Percentiles rank a stretch among this genome's conserved stretches.
Conservation (phyloP, 352 stramenopile species). For the Blastocystis sp. region DNA sequence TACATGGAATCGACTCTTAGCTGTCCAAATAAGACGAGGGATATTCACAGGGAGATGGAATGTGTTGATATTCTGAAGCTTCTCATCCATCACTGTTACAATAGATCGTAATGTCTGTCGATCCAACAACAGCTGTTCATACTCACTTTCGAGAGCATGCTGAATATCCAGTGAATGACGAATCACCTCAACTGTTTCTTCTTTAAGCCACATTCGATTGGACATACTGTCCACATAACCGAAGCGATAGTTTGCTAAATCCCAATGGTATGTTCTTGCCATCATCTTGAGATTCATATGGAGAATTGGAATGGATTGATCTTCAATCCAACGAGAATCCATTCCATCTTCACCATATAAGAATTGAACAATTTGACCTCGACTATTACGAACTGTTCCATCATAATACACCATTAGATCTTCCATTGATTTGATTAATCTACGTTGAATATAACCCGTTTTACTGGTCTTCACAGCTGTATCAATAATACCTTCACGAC, state of each 20-base stretch:
- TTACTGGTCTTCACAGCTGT: conserved; percentile 98
- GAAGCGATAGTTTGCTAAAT: conserved; percentile 21
- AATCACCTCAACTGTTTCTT: conserved; percentile 69
- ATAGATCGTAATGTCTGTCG: conserved; percentile 85
- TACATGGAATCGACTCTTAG: conserved; percentile 75
- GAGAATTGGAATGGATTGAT: conserved; percentile 77
- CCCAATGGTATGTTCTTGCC: conserved; percentile 28
- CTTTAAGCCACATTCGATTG: conserved; percentile 36
- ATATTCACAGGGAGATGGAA: conserved; percentile 85
- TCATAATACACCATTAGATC: conserved; percentile 96
- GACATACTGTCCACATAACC: background rate
- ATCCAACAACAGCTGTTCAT: conserved; percentile 85
- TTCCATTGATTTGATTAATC: conserved; percentile 98
- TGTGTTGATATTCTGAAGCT: conserved; percentile 70
- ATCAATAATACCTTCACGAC: conserved; percentile 97
- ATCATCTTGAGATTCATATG: conserved; percentile 27
- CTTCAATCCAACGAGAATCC: conserved; percentile 98
- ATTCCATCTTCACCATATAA: conserved; percentile 96
- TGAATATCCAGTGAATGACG: conserved; percentile 85
- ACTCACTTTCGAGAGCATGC: conserved; percentile 83
- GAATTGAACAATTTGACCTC: conserved; percentile 81
- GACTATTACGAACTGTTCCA: conserved; percentile 88
- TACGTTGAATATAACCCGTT: conserved; percentile 97
- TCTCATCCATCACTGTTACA: conserved; percentile 85
- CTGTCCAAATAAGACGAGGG: conserved; percentile 87